phyloP scores from a whole-genome alignment of 805 yeast genomes.

The Starmerella potacharoeniae region DNA sequence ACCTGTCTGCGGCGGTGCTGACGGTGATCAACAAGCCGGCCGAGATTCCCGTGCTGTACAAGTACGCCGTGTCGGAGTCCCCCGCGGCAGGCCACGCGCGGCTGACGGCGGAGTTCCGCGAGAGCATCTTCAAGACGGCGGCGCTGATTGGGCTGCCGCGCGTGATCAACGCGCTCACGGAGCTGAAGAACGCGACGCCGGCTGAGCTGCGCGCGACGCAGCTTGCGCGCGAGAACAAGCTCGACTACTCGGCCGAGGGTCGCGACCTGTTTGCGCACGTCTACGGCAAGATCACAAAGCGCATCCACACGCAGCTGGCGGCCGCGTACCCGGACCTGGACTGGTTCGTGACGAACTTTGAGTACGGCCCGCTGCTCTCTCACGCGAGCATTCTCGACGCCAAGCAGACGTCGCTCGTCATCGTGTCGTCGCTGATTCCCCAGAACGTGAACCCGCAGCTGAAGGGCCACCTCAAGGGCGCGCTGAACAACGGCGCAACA shows the following conservation, averaged over 20 bases:
- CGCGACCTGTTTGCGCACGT: conserved; percentile 57
- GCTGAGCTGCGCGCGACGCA: conserved; percentile 30
- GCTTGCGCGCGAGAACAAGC: conserved; percentile 22
- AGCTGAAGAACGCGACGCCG: conserved; percentile 58
- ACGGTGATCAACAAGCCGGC: conserved; percentile 74
- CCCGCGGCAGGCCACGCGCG: conserved; percentile 21
- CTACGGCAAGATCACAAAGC: conserved; percentile 59
- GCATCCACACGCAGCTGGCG: conserved; percentile 57
- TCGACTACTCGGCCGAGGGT: conserved; percentile 37
- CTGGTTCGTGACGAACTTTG: conserved; percentile 57
- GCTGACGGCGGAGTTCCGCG: conserved; percentile 51
- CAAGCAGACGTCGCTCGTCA: conserved; percentile 62
- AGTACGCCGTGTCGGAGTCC: conserved; percentile 43
- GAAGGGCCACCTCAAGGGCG: conserved; percentile 84
- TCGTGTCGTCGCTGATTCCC: conserved; percentile 72
- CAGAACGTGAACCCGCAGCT: conserved; percentile 90
- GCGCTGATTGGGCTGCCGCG: conserved; percentile 79
- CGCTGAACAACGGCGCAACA: conserved; percentile 64
- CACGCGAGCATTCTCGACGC: conserved; percentile 50
- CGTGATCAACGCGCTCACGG: conserved; percentile 65
- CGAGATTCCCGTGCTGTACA: conserved; percentile 64
- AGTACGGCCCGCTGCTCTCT: conserved; percentile 68
- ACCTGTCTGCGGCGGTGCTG: conserved; percentile 68
- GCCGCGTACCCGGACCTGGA: conserved; percentile 79
- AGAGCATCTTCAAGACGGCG: conserved; percentile 62